These are phyloP conservation scores for Mixia osmundae DNA, from an alignment of 1,284 basidiomycete species.

Conservation along the genomic window DNA sequence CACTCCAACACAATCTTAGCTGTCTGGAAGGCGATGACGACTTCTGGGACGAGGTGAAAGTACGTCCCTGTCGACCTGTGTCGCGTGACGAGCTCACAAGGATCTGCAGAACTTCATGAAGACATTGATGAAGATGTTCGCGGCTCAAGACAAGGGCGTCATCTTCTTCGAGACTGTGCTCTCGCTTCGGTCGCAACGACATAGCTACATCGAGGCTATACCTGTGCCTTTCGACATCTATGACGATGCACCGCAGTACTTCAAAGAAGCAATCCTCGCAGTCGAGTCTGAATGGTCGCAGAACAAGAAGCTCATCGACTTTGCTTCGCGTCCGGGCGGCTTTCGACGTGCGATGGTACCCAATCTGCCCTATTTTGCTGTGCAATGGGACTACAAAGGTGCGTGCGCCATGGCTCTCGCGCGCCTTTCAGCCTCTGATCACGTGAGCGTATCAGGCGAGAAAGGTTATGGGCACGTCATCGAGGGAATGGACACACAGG, in stretches of 20 bases:
- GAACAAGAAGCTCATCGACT: slow-evolving; percentile 88
- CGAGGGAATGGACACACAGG: slow-evolving; percentile 45
- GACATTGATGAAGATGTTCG: slow-evolving; percentile 81
- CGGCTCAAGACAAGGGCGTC: slow-evolving; percentile 65
- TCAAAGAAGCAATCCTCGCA: slow-evolving; percentile 81
- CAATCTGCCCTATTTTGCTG: slow-evolving; percentile 94
- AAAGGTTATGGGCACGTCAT: slow-evolving; percentile 94
- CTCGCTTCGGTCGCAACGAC: slow-evolving; percentile 59
- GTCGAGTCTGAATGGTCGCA: slow-evolving; percentile 93
- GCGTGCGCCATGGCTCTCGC: slow-evolving; percentile 11
- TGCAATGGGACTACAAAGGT: slow-evolving; percentile 91
- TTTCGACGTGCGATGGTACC: slow-evolving; percentile 83
- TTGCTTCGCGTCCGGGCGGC: slow-evolving; percentile 52
- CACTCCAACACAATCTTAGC: slow-evolving; percentile 75
- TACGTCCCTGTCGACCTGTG: slow-evolving; percentile 26
- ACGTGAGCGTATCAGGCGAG: slow-evolving; percentile 26
- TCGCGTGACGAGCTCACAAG: background rate
- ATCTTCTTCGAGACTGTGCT: slow-evolving; percentile 86
- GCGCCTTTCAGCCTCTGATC: background rate
- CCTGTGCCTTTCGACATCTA: slow-evolving; percentile 66
- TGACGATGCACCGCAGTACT: slow-evolving; percentile 71
- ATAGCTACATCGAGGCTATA: slow-evolving; percentile 74
- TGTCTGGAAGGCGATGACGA: slow-evolving; percentile 90
- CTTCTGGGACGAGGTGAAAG: slow-evolving; percentile 86
- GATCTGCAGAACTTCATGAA: slow-evolving; percentile 84